Evolutionary conservation across 257 asterid genomes (phyloP).

Genomic region (Solanum chilense): DNA sequence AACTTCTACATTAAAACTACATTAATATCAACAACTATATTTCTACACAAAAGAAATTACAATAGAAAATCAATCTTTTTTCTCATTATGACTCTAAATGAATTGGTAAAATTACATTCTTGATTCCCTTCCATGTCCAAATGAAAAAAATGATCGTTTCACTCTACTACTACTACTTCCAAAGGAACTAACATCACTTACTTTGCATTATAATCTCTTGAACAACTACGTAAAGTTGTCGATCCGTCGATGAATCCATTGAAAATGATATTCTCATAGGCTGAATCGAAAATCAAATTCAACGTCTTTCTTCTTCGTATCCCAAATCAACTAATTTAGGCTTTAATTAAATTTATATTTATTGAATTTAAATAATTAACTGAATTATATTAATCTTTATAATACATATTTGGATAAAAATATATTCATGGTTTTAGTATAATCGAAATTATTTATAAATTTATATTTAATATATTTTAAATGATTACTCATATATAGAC

Average conservation of each 20-base stretch:
- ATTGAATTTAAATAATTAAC: too few relatives aligned
- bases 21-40: neutral
- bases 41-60: neutral
- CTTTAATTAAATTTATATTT: too few relatives aligned
- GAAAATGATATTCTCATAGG: constrained; percentile 82
- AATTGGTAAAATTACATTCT: constrained; percentile 64
- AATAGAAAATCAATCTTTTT: neutral
- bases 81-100: constrained; percentile 19
- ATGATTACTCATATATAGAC: too few relatives aligned
- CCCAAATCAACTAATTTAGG: too few relatives aligned
- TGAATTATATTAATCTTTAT: too few relatives aligned
- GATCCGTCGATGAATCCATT: constrained; percentile 76
- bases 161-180: constrained; percentile 30
- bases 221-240: constrained; percentile 49
- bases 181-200: constrained; percentile 1
- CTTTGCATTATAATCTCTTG: constrained; percentile 39
- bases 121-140: constrained; percentile 64
- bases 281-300: constrained; percentile 28
- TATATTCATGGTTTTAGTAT: too few relatives aligned
- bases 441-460: too few relatives aligned
- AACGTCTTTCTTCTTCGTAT: constrained; percentile 42
- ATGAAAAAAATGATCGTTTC: constrained; percentile 59
- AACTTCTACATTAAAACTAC: neutral
- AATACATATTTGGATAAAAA: too few relatives aligned
- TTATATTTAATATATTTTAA: too few relatives aligned